Percentiles rank a stretch among this genome's conserved stretches.
These are phyloP conservation scores for Lindgomyces ingoldianus DNA, from an alignment of 495 filamentous ascomycete genomes.

Conservation along the genomic window DNA sequence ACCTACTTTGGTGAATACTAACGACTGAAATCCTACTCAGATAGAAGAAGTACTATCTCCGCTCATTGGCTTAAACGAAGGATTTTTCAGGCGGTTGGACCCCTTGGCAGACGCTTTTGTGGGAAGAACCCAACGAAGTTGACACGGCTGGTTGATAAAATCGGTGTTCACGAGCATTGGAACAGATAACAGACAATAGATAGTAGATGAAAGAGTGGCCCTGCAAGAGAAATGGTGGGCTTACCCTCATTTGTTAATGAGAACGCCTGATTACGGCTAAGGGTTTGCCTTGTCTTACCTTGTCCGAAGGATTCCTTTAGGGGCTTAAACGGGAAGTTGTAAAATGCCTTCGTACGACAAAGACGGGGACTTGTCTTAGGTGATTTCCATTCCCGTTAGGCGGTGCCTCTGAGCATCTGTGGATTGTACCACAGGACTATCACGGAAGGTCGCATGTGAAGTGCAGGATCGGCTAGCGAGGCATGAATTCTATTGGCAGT, in stretches of 20 bases:
- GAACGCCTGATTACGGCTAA: too few species aligned
- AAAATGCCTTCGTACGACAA: too few species aligned
- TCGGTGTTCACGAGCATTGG: not conserved
- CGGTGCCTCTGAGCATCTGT: not conserved
- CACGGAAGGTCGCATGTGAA: not conserved
- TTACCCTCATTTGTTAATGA: too few species aligned
- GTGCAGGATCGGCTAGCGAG: not conserved
- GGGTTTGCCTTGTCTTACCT: not conserved
- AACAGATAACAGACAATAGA: not conserved
- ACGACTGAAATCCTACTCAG: too few species aligned
- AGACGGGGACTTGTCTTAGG: too few species aligned
- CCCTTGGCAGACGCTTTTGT: not conserved
- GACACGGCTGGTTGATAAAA: not conserved
- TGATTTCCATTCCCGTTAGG: not conserved
- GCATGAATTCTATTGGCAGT: too few species aligned
- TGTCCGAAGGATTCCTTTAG: not conserved
- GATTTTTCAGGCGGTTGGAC: not conserved
- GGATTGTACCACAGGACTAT: not conserved
- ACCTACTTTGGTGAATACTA: too few species aligned
- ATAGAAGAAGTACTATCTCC: too few species aligned
- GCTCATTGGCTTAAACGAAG: too few species aligned
- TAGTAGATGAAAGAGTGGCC: not conserved
- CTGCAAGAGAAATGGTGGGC: too few species aligned
- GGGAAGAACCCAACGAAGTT: not conserved
- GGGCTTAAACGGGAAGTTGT: too few species aligned